Evolutionary conservation across 2,329 filamentous ascomycete genomes (phyloP), one percentile per base, ranked within the genome.

Genomic region (Eutypella sp.): DNA sequence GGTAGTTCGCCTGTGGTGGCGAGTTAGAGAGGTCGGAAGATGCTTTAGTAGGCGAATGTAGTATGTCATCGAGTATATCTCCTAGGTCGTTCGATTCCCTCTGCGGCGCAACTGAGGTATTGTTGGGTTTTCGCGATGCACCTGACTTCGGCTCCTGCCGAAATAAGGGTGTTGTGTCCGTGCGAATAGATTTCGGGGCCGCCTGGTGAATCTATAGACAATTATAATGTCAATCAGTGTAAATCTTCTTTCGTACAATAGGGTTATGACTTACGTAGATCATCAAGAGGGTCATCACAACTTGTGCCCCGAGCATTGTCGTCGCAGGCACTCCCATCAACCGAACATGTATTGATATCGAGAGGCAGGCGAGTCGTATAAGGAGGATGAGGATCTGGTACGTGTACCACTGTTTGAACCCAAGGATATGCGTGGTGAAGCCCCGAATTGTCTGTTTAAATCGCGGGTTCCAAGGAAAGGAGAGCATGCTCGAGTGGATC

Each of bases 391-490:
- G 60, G 2, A 74, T 59, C 57, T 90, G 86, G 49, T 84, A 77
- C 1, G 72, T 73, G 58, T 88, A 87, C 74, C 86, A 86, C 42
- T 79, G 74, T 3, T 71, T 68, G 11, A 87, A 74, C 0, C 84
- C 83, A 3, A 74, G 61, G 25, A 87, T 70, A 46, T 78, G 81
- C 50, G 68, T 74, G 23, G 72, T 78, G 59, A 76, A 85, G 45
- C 79, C 82, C n/a, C 76, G 71, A 27, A 73, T 69, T 3, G 75
- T 77, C 55, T 83, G 73, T 27, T 78, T 73, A 52, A 87, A 78
- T 47, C 76, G 76, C 0, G 83, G 82, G 50, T 87, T 88, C 85
- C 85, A 88, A 75, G 81, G 85, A 11, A 76, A 64, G 3, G 81
- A 75, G 16, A 75, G 55, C 3, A 80, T 52, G 29, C 75, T 76